A percentile compares a stretch with the other conserved stretches of the same genome.
phyloP scores from a whole-genome alignment of 2,329 filamentous ascomycete genomes.

The Trichoderma asperellum region DNA sequence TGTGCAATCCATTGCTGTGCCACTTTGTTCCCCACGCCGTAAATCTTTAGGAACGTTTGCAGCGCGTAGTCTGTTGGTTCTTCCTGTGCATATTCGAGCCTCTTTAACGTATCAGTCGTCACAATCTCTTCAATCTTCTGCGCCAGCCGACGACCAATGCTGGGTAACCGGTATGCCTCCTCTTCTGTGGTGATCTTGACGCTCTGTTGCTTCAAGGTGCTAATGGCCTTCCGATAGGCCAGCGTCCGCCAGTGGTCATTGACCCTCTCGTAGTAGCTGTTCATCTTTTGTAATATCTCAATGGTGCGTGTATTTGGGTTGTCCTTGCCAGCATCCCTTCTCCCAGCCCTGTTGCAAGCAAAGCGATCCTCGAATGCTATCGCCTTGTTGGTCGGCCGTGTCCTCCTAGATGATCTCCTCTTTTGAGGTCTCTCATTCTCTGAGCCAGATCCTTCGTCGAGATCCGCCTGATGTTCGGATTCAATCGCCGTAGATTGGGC shows the following conservation, averaged over 20 bases:
- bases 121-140: slow-evolving; percentile 90
- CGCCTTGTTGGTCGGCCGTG: slow-evolving; percentile 36
- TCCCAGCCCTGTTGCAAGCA: slow-evolving; percentile 58
- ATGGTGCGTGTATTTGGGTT: slow-evolving; percentile 80
- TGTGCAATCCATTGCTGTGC: slow-evolving; percentile 77
- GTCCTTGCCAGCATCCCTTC: slow-evolving; percentile 45
- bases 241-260: slow-evolving; percentile 76
- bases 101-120: slow-evolving; percentile 69
- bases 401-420: slow-evolving; percentile 31
- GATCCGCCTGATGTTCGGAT: slow-evolving; percentile 13
- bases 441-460: slow-evolving; percentile 32
- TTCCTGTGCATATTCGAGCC: slow-evolving; percentile 70
- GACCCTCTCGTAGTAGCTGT: slow-evolving; percentile 73
- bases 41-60: slow-evolving; percentile 74
- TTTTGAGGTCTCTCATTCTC: slow-evolving; percentile 31
- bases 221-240: slow-evolving; percentile 77
- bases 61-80: slow-evolving; percentile 70
- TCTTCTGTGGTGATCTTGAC: slow-evolving; percentile 67
- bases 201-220: slow-evolving; percentile 69
- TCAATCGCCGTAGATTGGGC: slow-evolving; percentile 32
- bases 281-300: slow-evolving; percentile 76
- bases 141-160: slow-evolving; percentile 73
- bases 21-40: slow-evolving; percentile 72
- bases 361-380: slow-evolving; percentile 54
- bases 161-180: slow-evolving; percentile 69